Evolutionary conservation across 2,329 filamentous ascomycete genomes (phyloP).

Genomic region (Colletotrichum destructivum): DNA sequence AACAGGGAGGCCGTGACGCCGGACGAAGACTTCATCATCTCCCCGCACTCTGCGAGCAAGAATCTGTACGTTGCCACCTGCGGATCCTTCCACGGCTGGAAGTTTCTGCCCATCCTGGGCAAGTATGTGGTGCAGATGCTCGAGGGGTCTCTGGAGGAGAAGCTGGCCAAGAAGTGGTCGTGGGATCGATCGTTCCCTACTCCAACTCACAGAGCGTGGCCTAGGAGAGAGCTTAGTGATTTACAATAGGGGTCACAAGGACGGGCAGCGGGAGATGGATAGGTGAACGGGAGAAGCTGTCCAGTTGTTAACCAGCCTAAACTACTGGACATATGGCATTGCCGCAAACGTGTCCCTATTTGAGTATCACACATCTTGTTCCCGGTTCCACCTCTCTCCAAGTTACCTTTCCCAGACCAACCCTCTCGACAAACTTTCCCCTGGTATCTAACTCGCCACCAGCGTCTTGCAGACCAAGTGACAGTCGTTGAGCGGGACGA

Average conservation of each 20-base stretch:
- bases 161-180: slow-evolving; percentile 55
- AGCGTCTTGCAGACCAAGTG: too few relatives aligned
- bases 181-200: slow-evolving; percentile 28
- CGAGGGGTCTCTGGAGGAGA: slow-evolving; percentile 51
- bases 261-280: too few relatives aligned
- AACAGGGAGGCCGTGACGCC: slow-evolving; percentile 69
- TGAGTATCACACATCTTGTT: too few relatives aligned
- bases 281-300: neutral
- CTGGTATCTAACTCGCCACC: too few relatives aligned
- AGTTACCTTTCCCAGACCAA: too few relatives aligned
- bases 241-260: neutral
- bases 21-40: slow-evolving; percentile 66
- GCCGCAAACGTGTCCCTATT: too few relatives aligned
- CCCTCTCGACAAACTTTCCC: too few relatives aligned
- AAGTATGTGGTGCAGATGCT: slow-evolving; percentile 63
- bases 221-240: slow-evolving; percentile 7
- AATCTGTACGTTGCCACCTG: slow-evolving; percentile 68
- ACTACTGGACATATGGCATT: too few relatives aligned
- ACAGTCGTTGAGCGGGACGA: too few relatives aligned
- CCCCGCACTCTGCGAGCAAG: slow-evolving; percentile 57
- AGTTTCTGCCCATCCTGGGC: slow-evolving; percentile 65
- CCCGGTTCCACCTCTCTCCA: too few relatives aligned
- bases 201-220: slow-evolving; percentile 17
- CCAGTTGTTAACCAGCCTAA: neutral
- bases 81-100: slow-evolving; percentile 71